A percentile compares a stretch with the other conserved stretches of the same genome.
Conservation (phyloP, 179 eudicot species). For the Drosera spatulata region DNA sequence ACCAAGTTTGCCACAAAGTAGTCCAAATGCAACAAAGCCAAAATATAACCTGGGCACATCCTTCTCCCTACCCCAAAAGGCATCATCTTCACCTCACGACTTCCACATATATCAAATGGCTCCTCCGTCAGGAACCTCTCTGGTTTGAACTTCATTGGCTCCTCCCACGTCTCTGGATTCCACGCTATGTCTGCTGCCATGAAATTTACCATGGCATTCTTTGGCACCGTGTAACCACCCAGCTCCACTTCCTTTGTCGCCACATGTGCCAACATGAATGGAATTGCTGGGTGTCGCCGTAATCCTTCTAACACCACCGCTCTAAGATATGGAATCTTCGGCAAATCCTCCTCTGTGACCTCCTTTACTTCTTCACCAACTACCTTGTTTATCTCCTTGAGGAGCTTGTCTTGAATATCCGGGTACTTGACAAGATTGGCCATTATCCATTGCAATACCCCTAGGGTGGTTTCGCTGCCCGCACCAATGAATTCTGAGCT, state of each 20-base stretch:
- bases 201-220: slow-evolving; percentile 1
- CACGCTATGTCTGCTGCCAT: slow-evolving; percentile 5
- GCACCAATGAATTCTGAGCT: no score
- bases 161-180: slow-evolving; percentile 10
- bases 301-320: slow-evolving; percentile 10
- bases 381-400: not conserved
- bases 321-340: slow-evolving; percentile 2
- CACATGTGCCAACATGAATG: slow-evolving; percentile 8
- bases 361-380: not conserved
- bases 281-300: slow-evolving; percentile 10
- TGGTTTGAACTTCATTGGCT: slow-evolving; percentile 9
- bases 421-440: slow-evolving; percentile 8
- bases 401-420: not conserved
- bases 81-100: slow-evolving; percentile 13
- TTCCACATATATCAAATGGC: slow-evolving; percentile 6
- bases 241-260: slow-evolving; percentile 3
- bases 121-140: slow-evolving; percentile 3
- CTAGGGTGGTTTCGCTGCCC: slow-evolving; percentile 6
- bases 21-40: slow-evolving; percentile 11
- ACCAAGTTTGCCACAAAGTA: slow-evolving; percentile 10
- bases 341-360: slow-evolving; percentile 5
- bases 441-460: slow-evolving; percentile 11
- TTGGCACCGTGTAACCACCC: slow-evolving; percentile 6
- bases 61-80: slow-evolving; percentile 12
- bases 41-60: slow-evolving; percentile 1